phyloP scores from a whole-genome alignment of 352 stramenopile species.

The Phytophthora palmivora region DNA sequence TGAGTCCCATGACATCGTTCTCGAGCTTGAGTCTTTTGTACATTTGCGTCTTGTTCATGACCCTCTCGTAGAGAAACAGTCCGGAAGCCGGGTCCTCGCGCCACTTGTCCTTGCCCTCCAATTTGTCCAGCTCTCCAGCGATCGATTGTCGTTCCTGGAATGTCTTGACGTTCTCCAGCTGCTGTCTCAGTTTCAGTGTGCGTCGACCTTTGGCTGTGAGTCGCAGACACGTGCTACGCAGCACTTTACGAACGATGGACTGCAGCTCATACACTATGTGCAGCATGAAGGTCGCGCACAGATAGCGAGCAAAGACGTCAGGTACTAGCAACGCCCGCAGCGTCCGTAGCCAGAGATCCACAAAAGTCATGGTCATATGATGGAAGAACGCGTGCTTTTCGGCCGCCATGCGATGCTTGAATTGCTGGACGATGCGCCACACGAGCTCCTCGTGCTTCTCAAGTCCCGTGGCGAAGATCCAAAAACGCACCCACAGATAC shows the following conservation, averaged over 20 bases:
- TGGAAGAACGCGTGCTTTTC: constrained; percentile 53
- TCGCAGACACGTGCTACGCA: constrained; percentile 40
- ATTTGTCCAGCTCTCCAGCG: constrained; percentile 78
- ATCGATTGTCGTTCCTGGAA: constrained; percentile 81
- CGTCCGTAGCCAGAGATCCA: constrained; percentile 78
- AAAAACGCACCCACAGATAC: constrained; percentile 74
- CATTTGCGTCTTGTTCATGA: constrained; percentile 89
- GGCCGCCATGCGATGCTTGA: constrained; percentile 55
- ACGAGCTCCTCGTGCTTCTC: constrained; percentile 67
- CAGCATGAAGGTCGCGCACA: constrained; percentile 77
- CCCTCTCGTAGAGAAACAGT: constrained; percentile 77
- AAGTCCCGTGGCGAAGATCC: constrained; percentile 80
- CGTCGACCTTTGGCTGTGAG: constrained; percentile 59
- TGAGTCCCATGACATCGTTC: constrained; percentile 95
- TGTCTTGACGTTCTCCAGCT: constrained; percentile 67
- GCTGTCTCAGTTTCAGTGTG: constrained; percentile 48
- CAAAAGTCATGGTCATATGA: constrained; percentile 62
- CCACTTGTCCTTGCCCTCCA: constrained; percentile 88
- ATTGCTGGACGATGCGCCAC: constrained; percentile 48
- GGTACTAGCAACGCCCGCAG: constrained; percentile 76
- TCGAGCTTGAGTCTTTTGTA: constrained; percentile 81
- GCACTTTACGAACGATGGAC: constrained; percentile 36
- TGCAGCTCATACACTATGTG: constrained; percentile 85
- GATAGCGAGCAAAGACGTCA: constrained; percentile 80
- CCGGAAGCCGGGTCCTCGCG: constrained; percentile 68